Conservation (phyloP, 2,329 filamentous ascomycete species). For the Xylariaceae sp. region DNA sequence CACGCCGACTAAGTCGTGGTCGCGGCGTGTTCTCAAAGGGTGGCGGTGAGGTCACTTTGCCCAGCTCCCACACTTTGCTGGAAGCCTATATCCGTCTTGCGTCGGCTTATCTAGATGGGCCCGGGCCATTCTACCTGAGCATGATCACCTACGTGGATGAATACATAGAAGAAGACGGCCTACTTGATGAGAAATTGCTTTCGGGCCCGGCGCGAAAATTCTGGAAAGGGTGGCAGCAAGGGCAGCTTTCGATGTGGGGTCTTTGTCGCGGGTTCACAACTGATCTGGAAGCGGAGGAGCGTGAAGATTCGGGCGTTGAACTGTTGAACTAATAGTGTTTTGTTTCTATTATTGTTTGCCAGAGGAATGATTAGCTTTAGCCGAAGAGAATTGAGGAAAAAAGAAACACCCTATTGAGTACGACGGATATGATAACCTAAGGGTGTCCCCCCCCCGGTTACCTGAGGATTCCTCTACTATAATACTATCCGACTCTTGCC, state of each 20-base stretch:
- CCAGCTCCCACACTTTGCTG: neutral
- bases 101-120: neutral
- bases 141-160: neutral
- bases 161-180: neutral
- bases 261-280: neutral
- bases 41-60: conserved; percentile 1
- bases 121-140: neutral
- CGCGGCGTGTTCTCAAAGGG: neutral
- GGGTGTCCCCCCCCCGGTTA: no score
- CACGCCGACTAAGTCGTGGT: neutral
- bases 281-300: neutral
- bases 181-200: neutral
- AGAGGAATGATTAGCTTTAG: neutral
- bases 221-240: neutral
- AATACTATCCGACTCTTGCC: no score
- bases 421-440: no score
- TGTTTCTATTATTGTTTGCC: neutral
- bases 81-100: conserved; percentile 1
- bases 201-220: neutral
- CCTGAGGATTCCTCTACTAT: no score
- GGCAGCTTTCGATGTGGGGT: neutral
- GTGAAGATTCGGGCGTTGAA: neutral
- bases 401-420: no score
- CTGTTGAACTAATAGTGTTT: neutral
- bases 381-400: neutral